Conservation (phyloP, 805 yeast species). For the Cyberlindnera americana region DNA sequence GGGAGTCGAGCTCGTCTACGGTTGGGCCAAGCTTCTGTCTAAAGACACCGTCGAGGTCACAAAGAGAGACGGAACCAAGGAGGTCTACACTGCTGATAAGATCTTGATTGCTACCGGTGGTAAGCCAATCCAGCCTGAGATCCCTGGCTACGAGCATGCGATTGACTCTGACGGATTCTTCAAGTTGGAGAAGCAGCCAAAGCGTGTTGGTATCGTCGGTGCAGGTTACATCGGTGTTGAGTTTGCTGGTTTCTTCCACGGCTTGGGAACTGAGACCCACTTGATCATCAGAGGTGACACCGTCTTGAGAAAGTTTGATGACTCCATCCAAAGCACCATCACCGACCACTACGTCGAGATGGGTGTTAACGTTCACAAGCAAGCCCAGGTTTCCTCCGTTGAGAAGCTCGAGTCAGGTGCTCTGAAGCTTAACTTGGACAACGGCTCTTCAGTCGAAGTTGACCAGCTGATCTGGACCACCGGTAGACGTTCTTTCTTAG, state of each 20-base stretch:
- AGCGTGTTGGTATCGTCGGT: constrained; percentile 91
- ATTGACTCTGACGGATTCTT: constrained; percentile 91
- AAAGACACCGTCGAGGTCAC: constrained; percentile 77
- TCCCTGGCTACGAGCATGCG: constrained; percentile 82
- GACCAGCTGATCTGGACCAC: constrained; percentile 90
- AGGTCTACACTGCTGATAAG: constrained; percentile 72
- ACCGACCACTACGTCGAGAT: constrained; percentile 76
- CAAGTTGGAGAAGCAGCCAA: constrained; percentile 75
- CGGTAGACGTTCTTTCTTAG: constrained; percentile 78
- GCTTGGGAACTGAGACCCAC: constrained; percentile 82
- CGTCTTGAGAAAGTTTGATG: constrained; percentile 85
- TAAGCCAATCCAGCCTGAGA: constrained; percentile 64
- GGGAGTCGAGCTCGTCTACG: constrained; percentile 82
- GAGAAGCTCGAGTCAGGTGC: constrained; percentile 48
- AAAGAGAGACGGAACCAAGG: constrained; percentile 53
- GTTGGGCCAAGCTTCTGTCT: constrained; percentile 75
- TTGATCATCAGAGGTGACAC: constrained; percentile 88
- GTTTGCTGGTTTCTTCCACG: constrained; percentile 90
- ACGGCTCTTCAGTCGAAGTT: constrained; percentile 47
- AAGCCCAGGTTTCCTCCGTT: constrained; percentile 46
- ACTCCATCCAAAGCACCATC: constrained; percentile 69
- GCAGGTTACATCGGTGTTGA: constrained; percentile 98
- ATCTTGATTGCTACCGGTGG: constrained; percentile 95
- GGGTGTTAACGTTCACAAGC: constrained; percentile 80
- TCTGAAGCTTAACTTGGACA: constrained; percentile 43